Evolutionary conservation across 2,329 filamentous ascomycete genomes (phyloP), one percentile per base, ranked within the genome.

Genomic region (Coniochaeta sp.): DNA sequence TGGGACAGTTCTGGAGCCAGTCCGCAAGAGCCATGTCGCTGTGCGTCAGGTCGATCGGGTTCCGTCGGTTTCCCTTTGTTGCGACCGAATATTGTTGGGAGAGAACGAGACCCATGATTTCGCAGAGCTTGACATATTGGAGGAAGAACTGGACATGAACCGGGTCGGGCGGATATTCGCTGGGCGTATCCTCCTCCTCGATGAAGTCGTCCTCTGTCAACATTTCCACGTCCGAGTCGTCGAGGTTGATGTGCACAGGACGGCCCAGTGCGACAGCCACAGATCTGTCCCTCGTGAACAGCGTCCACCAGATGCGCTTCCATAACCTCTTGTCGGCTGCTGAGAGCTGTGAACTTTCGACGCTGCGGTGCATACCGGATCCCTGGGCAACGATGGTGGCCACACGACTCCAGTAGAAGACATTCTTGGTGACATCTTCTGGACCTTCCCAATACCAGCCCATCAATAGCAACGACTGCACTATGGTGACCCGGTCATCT

Each of bases 401-500:
- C 46, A 97, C 91, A 58, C 94, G 81, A 52, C 86, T 96, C 94
- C 94, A 99, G 73, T 97, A 97, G 65, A 97, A 99, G 16, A 97
- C 94, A 60, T 99, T 99, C 68, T 96, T 96, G 5, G 94, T 97
- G 20, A 99, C 94, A 70, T 99, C 94, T 73, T 99, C 94, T 5
- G 94, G 94, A 0, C 91, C 92, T 71, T 99, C 94, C 92, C 94
- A 97, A 68, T 96, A 97, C 94, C 94, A 97, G 27, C 92, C 92
- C 87, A 99, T 94, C 45, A 99, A 71, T 38, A 97, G 81, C 54
- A 97, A 74, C 1, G 92, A 91, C 68, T 97, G 94, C 3, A 97
- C 92, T 58, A 97, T 96, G 0, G 92, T 97, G 48, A 97, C 90
- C 9, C 92, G 82, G 63, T 97, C 92, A 61, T 97, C 92, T 68